Evolutionary conservation across 78 protist genomes (phyloP).

Genomic region (Mastigamoeba balamuthi): DNA sequence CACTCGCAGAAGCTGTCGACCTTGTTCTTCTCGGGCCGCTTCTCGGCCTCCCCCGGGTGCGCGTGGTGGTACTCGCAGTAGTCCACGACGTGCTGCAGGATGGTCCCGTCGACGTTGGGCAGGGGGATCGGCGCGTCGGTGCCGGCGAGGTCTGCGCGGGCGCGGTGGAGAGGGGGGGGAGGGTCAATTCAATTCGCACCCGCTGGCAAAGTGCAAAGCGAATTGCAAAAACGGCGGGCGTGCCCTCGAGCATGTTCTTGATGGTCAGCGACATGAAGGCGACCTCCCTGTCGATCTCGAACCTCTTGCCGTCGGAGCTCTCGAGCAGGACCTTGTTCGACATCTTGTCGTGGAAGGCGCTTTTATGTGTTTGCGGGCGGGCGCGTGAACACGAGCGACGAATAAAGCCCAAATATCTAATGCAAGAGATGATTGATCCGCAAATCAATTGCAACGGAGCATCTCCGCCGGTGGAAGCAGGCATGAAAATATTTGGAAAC

Average conservation of each 20-base stretch:
- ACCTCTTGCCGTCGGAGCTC: slow-evolving; percentile 22
- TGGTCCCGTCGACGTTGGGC: slow-evolving; percentile 52
- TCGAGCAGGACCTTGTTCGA: background rate
- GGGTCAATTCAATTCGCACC: background rate
- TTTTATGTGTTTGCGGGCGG: too few relatives aligned
- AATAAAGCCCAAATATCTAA: too few relatives aligned
- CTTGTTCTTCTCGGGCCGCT: slow-evolving; percentile 1
- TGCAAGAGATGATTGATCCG: too few relatives aligned
- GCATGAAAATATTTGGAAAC: too few relatives aligned
- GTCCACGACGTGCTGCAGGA: slow-evolving; percentile 44
- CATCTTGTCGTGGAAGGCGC: too few relatives aligned
- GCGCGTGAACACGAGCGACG: too few relatives aligned
- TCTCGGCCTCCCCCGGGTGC: slow-evolving; percentile 8
- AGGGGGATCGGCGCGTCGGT: slow-evolving; percentile 42
- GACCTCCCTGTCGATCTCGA: slow-evolving; percentile 26
- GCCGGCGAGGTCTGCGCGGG: slow-evolving; percentile 8
- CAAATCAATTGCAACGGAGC: too few relatives aligned
- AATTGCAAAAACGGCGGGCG: background rate
- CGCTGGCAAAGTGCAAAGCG: background rate
- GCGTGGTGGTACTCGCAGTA: slow-evolving; percentile 46
- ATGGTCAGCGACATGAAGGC: slow-evolving; percentile 53
- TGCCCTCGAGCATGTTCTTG: slow-evolving; percentile 58
- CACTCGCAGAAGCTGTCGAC: too few relatives aligned
- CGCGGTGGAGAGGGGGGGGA: too few relatives aligned
- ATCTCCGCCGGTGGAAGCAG: too few relatives aligned